Evolutionary conservation across 2,329 filamentous ascomycete genomes (phyloP).

Genomic region (Aureobasidium sp.): DNA sequence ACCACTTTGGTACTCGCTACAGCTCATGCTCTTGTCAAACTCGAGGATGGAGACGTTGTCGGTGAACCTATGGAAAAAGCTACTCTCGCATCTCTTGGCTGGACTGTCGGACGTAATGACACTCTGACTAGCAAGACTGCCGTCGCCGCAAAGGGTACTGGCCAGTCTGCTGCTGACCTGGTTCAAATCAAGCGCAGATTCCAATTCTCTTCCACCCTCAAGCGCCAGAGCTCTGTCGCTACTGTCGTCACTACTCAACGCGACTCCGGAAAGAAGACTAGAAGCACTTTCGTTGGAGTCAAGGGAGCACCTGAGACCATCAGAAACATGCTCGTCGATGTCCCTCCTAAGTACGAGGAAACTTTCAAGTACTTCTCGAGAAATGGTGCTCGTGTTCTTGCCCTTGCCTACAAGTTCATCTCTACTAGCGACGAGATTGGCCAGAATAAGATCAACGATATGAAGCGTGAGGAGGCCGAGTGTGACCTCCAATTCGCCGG

Average conservation of each 20-base stretch:
- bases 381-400: slow-evolving; percentile 88
- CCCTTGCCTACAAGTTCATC: slow-evolving; percentile 89
- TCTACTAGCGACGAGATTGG: slow-evolving; percentile 74
- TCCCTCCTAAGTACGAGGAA: slow-evolving; percentile 87
- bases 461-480: slow-evolving; percentile 90
- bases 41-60: slow-evolving; percentile 94
- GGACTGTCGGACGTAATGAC: slow-evolving; percentile 87
- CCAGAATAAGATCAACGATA: slow-evolving; percentile 78
- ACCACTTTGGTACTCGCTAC: slow-evolving; percentile 91
- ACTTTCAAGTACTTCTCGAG: slow-evolving; percentile 98
- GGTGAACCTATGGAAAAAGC: slow-evolving; percentile 99
- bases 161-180: slow-evolving; percentile 52
- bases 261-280: slow-evolving; percentile 66
- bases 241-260: slow-evolving; percentile 67
- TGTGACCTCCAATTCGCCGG: slow-evolving; percentile 79
- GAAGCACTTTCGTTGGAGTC: slow-evolving; percentile 85
- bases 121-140: slow-evolving; percentile 62
- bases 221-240: slow-evolving; percentile 91
- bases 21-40: slow-evolving; percentile 88
- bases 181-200: slow-evolving; percentile 96
- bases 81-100: slow-evolving; percentile 80
- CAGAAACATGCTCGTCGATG: slow-evolving; percentile 77
- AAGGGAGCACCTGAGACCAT: slow-evolving; percentile 98
- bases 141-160: slow-evolving; percentile 38
- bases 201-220: slow-evolving; percentile 94